These are phyloP conservation scores for Phlyctochytrium bullatum DNA, from an alignment of 192 early-diverging fungal species.

Conservation along the genomic window DNA sequence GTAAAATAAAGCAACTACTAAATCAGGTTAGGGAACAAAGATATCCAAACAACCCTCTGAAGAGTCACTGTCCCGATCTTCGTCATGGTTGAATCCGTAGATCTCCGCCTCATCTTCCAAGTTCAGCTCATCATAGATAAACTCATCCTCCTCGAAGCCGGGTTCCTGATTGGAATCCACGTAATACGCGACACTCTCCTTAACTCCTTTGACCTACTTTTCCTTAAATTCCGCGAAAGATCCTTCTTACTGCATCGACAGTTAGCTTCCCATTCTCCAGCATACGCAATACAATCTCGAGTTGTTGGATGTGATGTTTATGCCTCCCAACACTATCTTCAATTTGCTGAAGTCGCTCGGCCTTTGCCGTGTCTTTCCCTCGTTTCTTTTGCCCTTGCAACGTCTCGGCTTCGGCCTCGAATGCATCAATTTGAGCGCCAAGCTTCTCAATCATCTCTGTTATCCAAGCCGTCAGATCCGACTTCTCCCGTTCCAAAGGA, in stretches of 20 bases:
- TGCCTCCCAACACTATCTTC: constrained; percentile 83
- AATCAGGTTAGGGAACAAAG: no score
- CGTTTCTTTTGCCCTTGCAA: constrained; percentile 58
- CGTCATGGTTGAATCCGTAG: constrained; percentile 74
- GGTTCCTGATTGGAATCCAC: constrained; percentile 86
- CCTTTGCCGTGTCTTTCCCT: constrained; percentile 75
- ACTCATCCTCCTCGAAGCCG: constrained; percentile 91
- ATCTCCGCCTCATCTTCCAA: constrained; percentile 91
- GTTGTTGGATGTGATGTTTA: constrained; percentile 82
- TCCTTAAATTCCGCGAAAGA: neutral
- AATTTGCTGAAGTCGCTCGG: constrained; percentile 67
- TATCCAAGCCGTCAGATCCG: constrained; percentile 82
- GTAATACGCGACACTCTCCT: constrained; percentile 92
- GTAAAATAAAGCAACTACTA: no score
- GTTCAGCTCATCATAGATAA: constrained; percentile 89
- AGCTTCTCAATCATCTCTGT: constrained; percentile 79
- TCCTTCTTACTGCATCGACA: constrained; percentile 55
- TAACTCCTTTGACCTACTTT: constrained; percentile 67
- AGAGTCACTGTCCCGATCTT: constrained; percentile 29
- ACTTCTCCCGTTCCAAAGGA: constrained; percentile 90
- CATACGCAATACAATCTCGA: constrained; percentile 91
- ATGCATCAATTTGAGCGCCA: constrained; percentile 84
- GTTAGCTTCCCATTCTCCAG: constrained; percentile 89
- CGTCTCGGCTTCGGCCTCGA: constrained; percentile 87
- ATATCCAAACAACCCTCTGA: no score